These are phyloP conservation scores for Pyronema omphalodes DNA, from an alignment of 495 filamentous ascomycete genomes.

Conservation along the genomic window DNA sequence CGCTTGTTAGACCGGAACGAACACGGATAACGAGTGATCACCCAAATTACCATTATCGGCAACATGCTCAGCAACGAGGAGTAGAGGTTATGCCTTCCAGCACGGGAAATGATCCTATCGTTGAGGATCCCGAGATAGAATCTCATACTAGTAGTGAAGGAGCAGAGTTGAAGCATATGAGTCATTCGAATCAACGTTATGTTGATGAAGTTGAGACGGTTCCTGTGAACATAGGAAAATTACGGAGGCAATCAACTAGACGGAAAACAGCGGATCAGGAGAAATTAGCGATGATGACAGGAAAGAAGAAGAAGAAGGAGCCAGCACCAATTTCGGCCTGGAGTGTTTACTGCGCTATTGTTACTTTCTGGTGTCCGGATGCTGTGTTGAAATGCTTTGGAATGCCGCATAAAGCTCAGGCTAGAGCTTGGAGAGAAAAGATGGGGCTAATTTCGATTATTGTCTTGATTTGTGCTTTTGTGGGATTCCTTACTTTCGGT, in stretches of 20 bases:
- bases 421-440: slow-evolving; percentile 94
- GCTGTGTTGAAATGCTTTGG: slow-evolving; percentile 69
- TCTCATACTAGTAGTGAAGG: slow-evolving; percentile 26
- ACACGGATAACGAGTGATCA: slow-evolving; percentile 62
- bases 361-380: slow-evolving; percentile 92
- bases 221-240: slow-evolving; percentile 21
- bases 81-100: slow-evolving; percentile 77
- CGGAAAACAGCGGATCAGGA: slow-evolving; percentile 36
- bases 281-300: slow-evolving; percentile 28
- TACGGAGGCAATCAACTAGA: slow-evolving; percentile 34
- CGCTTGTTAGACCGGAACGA: slow-evolving; percentile 73
- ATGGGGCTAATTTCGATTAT: slow-evolving; percentile 95
- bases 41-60: slow-evolving; percentile 84
- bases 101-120: slow-evolving; percentile 75
- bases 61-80: slow-evolving; percentile 61
- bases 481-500: slow-evolving; percentile 93
- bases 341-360: slow-evolving; percentile 81
- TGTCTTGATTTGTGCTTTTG: slow-evolving; percentile 64
- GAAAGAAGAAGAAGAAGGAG: slow-evolving; percentile 46
- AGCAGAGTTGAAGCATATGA: slow-evolving; percentile 34
- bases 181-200: slow-evolving; percentile 21
- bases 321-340: slow-evolving; percentile 72
- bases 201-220: slow-evolving; percentile 10
- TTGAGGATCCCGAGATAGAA: slow-evolving; percentile 48
- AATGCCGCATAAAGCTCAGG: slow-evolving; percentile 71